Base-by-base conservation (phyloP, 129 eudicot genomes). In the Pittosporum tobira region DNA sequence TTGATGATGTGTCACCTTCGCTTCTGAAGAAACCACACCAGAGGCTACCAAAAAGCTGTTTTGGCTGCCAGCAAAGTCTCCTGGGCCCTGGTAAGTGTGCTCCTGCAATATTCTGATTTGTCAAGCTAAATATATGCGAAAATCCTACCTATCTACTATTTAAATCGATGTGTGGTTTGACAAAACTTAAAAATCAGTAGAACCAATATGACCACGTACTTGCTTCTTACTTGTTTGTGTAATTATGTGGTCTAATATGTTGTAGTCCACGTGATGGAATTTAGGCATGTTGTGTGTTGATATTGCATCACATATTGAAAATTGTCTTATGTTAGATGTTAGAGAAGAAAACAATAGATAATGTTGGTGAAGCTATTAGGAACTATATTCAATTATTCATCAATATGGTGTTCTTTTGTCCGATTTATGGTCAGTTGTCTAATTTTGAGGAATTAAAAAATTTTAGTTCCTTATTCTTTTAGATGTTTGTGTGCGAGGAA, bases 51-150 rank as follows among this genome's bases (percentile, higher is more conserved):
- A 83, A 83, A 48, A 78, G 61, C 43, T 91, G 99, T 76, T 91
- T 91, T 38, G 96, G 96, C 54, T 91, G 99, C 78, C 94, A 83
- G 69, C 96, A 80, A 45, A 78, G 73, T 57, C 90, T 91, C 34
- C 74, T 73, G 48, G 74, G 79, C 72, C 94, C 88, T 69, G 99
- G 99, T 91, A 58, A 71, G 87, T 27, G 42, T 7, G 38, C 50
- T 36, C 7, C 6, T 24, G 5, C 23, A 51, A 25, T 4, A 24
- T 44, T 36, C 18, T 22, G 18, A 29, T 26, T 26, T 28, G n/a
- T n/a, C n/a, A n/a, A n/a, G n/a, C n/a, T n/a, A n/a, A n/a, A n/a
- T n/a, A n/a, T n/a, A n/a, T n/a, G 14, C 11, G 5, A 3, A 24
- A 27, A 29, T 56, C 13, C 45, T 40, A 15, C 45, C 45, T 40